Percentiles rank a stretch among this genome's conserved stretches.
Conservation (phyloP, 495 filamentous ascomycete genomes). For the Acidiella bohemica region DNA sequence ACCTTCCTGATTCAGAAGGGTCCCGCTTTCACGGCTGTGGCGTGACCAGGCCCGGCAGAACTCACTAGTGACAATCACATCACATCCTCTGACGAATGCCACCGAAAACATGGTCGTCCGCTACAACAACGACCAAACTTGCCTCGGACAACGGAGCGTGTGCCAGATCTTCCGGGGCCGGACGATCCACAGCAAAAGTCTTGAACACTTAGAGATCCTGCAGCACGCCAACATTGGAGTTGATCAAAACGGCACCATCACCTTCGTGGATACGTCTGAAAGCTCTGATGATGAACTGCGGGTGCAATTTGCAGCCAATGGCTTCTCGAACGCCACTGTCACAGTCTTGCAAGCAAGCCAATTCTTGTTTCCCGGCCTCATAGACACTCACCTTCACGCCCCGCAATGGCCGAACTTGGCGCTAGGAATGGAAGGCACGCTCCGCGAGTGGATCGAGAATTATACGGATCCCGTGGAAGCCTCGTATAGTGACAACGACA, state of each 20-base stretch:
- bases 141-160: not conserved
- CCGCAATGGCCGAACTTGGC: constrained; percentile 12
- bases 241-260: constrained; percentile 48
- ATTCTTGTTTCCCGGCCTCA: constrained; percentile 12
- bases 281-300: not conserved
- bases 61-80: no score
- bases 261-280: constrained; percentile 32
- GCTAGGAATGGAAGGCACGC: constrained; percentile 7
- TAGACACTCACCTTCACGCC: constrained; percentile 11
- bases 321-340: not conserved
- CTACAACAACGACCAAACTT: not conserved
- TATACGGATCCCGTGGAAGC: constrained; percentile 12
- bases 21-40: no score
- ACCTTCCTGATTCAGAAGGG: no score
- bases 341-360: not conserved
- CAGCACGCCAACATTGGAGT: constrained; percentile 51
- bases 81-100: no score
- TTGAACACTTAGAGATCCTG: constrained; percentile 41
- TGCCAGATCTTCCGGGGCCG: constrained; percentile 33
- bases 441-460: constrained; percentile 8
- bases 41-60: no score
- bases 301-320: not conserved
- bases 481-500: constrained; percentile 8
- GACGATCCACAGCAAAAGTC: constrained; percentile 43
- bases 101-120: not conserved